These are phyloP conservation scores for Diaporthe ampelina DNA, from an alignment of 2,329 filamentous ascomycete genomes.

Conservation along the genomic window DNA sequence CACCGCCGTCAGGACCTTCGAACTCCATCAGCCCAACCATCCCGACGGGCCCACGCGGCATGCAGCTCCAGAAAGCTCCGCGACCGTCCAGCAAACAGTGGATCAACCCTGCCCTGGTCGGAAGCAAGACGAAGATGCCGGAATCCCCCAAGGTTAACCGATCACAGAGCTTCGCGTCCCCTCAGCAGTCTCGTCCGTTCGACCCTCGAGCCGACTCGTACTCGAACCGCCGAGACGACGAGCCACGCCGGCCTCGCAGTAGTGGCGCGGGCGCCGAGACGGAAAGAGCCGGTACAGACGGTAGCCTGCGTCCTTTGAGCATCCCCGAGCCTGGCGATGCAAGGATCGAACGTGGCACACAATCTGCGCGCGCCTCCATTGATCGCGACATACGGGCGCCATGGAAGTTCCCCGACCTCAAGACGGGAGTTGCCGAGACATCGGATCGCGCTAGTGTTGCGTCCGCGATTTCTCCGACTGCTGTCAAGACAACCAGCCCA, in stretches of 20 bases:
- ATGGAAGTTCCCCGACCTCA: constrained; percentile 43
- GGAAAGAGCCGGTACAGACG: constrained; percentile 51
- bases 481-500: constrained; percentile 41
- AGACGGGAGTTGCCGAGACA: constrained; percentile 42
- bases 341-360: constrained; percentile 56
- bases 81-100: constrained; percentile 71
- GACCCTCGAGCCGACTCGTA: constrained; percentile 52
- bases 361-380: constrained; percentile 51
- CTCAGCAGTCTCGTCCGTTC: constrained; percentile 52
- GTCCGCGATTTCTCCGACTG: constrained; percentile 39
- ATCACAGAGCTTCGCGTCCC: constrained; percentile 63
- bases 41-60: constrained; percentile 67
- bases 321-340: constrained; percentile 64
- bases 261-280: constrained; percentile 66
- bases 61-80: constrained; percentile 58
- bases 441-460: constrained; percentile 40
- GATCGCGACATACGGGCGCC: constrained; percentile 48
- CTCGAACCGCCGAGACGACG: constrained; percentile 57
- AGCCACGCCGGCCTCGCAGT: constrained; percentile 64
- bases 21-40: constrained; percentile 64
- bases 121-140: constrained; percentile 57
- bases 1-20: constrained; percentile 57
- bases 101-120: constrained; percentile 65
- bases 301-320: constrained; percentile 55
- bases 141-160: constrained; percentile 67